Percentiles rank a stretch among this genome's conserved stretches.
These are phyloP conservation scores for Monosporascus sp. DNA, from an alignment of 2,329 filamentous ascomycete species.

Conservation along the genomic window DNA sequence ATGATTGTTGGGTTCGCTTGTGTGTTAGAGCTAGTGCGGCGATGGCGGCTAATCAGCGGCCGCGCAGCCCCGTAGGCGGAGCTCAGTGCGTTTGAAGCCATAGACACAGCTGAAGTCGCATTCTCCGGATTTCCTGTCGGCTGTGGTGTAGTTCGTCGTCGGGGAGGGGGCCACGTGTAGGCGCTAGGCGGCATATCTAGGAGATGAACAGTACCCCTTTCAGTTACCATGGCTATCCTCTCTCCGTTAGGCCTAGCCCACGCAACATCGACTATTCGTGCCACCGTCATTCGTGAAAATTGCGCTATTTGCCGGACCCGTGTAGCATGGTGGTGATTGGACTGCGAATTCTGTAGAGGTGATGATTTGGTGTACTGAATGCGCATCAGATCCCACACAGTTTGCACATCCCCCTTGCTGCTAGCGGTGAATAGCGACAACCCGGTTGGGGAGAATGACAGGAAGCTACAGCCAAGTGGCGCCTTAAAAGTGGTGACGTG, in stretches of 20 bases:
- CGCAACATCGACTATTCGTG: conserved; percentile 81
- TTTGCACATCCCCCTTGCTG: conserved; percentile 77
- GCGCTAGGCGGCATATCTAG: conserved; percentile 79
- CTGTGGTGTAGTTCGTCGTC: conserved; percentile 43
- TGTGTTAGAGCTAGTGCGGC: conserved; percentile 43
- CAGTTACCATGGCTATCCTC: conserved; percentile 81
- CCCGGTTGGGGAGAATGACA: conserved; percentile 72
- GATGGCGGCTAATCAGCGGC: conserved; percentile 51
- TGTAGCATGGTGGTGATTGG: conserved; percentile 43
- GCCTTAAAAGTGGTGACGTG: conserved; percentile 67
- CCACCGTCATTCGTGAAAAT: conserved; percentile 86
- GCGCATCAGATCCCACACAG: conserved; percentile 73
- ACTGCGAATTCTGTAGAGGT: conserved; percentile 47
- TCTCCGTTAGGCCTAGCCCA: conserved; percentile 82
- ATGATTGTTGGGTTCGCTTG: conserved; percentile 43
- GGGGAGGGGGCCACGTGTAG: conserved; percentile 80
- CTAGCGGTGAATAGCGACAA: conserved; percentile 73
- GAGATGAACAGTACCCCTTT: conserved; percentile 91
- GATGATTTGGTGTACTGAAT: conserved; percentile 59
- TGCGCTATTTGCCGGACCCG: conserved; percentile 79
- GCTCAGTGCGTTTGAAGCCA: conserved; percentile 65
- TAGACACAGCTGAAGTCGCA: conserved; percentile 54
- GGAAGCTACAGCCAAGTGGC: conserved; percentile 70
- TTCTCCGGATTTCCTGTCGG: conserved; percentile 44
- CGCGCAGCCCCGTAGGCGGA: conserved; percentile 66